Percentiles rank a stretch among this genome's conserved stretches.
Evolutionary conservation across 257 asterid species (phyloP).

Genomic region (Nyctanthes arbortristis): DNA sequence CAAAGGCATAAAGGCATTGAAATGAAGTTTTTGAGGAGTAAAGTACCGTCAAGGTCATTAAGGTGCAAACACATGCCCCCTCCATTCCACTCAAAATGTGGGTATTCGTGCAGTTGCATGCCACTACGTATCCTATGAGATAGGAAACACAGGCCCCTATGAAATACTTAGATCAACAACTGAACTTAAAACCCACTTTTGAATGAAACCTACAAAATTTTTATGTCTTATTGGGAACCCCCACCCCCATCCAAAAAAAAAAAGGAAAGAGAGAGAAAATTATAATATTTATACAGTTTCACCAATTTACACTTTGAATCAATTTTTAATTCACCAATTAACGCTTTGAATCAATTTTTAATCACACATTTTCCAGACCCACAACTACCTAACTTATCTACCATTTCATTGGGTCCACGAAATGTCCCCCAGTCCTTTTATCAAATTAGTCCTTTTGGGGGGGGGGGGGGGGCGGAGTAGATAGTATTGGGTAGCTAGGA

Average conservation of each 20-base stretch:
- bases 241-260: neutral
- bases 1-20: neutral
- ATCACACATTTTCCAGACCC: too few relatives aligned
- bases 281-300: too few relatives aligned
- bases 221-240: neutral
- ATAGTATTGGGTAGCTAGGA: neutral
- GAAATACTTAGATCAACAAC: neutral
- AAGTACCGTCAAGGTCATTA: neutral
- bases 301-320: too few relatives aligned
- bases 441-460: too few relatives aligned
- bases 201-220: neutral
- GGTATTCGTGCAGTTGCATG: constrained; percentile 6
- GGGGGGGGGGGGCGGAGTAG: too few relatives aligned
- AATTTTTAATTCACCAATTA: too few relatives aligned
- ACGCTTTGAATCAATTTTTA: too few relatives aligned
- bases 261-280: neutral
- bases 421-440: too few relatives aligned
- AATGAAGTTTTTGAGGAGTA: neutral
- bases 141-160: constrained; percentile 17
- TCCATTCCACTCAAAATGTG: neutral
- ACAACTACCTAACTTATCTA: too few relatives aligned
- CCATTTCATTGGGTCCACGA: too few relatives aligned
- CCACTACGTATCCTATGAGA: constrained; percentile 9
- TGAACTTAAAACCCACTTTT: constrained; percentile 1
- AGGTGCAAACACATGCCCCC: neutral